Evolutionary conservation across 2,329 filamentous ascomycete genomes (phyloP).

Genomic region (Cladosporium sp.): DNA sequence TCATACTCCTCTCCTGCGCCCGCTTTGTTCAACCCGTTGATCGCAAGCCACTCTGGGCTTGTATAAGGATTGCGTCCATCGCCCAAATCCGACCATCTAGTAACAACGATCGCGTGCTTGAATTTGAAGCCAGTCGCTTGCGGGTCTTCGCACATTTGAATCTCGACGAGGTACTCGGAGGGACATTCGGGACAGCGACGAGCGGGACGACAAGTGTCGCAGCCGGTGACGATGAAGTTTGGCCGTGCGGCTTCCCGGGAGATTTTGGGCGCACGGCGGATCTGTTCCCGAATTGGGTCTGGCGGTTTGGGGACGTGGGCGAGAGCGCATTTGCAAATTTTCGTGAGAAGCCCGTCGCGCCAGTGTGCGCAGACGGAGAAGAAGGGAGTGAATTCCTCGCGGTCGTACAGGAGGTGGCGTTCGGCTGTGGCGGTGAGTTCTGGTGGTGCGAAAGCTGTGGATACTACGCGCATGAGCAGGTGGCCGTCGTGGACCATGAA

Average conservation of each 20-base stretch:
- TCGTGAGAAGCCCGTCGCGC: constrained; percentile 58
- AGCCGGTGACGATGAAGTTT: constrained; percentile 48
- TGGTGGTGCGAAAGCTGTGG: constrained; percentile 49
- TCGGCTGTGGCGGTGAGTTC: constrained; percentile 43
- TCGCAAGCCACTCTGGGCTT: constrained; percentile 53
- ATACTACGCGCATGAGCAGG: constrained; percentile 56
- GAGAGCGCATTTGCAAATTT: constrained; percentile 58
- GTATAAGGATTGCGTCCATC: constrained; percentile 48
- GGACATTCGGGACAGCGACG: constrained; percentile 59
- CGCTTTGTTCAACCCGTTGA: constrained; percentile 42
- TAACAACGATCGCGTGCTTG: constrained; percentile 58
- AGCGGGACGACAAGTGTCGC: constrained; percentile 55
- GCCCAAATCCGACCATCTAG: constrained; percentile 59
- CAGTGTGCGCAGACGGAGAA: constrained; percentile 62
- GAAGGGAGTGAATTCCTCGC: constrained; percentile 58
- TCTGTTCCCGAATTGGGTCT: constrained; percentile 40
- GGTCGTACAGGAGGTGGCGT: constrained; percentile 55
- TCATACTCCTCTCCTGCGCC: constrained; percentile 40
- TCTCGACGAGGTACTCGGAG: constrained; percentile 58
- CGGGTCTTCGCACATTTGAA: constrained; percentile 55
- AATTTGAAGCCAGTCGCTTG: constrained; percentile 44
- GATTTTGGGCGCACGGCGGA: constrained; percentile 36
- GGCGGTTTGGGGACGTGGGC: constrained; percentile 51
- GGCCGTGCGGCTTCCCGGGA: constrained; percentile 30
- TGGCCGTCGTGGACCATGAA: constrained; percentile 51